These are phyloP conservation scores for Xylaria cubensis DNA, from an alignment of 495 filamentous ascomycete species.

Conservation along the genomic window DNA sequence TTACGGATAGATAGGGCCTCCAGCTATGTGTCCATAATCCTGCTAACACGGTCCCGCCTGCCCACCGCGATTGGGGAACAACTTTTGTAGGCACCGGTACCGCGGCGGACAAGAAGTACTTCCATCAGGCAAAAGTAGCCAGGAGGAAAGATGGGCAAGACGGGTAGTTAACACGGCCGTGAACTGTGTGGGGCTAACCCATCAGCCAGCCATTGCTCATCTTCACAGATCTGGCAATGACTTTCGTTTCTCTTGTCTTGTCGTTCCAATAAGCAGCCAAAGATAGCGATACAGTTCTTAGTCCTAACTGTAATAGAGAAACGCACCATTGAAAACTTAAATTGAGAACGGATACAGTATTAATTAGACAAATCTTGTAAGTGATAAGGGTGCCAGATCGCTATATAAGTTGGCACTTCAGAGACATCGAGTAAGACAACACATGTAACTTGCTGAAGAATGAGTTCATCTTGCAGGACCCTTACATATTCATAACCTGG, in stretches of 20 bases:
- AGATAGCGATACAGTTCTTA: not conserved
- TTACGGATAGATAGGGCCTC: not conserved
- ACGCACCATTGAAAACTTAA: not conserved
- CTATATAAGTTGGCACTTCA: not conserved
- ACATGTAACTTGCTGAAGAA: not conserved
- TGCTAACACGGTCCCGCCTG: slow-evolving; percentile 6
- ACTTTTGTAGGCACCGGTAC: not conserved
- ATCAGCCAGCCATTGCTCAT: slow-evolving; percentile 9
- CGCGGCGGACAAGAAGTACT: not conserved
- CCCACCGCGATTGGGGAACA: slow-evolving; percentile 1
- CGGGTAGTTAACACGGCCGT: slow-evolving; percentile 1
- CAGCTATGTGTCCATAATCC: slow-evolving; percentile 3
- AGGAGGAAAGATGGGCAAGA: too few species aligned
- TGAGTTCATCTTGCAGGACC: slow-evolving; percentile 2
- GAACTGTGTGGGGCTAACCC: slow-evolving; percentile 11
- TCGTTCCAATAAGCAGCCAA: not conserved
- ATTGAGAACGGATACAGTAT: not conserved
- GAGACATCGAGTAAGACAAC: not conserved
- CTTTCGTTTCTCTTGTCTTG: slow-evolving; percentile 17
- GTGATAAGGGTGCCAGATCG: not conserved
- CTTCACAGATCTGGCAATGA: slow-evolving; percentile 16
- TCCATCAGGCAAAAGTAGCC: not conserved
- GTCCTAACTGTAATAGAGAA: not conserved
- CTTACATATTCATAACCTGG: too few species aligned
- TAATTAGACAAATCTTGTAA: not conserved